Evolutionary conservation across 176 grass and related monocot species (phyloP).

Genomic region (Eragrostis nindensis): DNA sequence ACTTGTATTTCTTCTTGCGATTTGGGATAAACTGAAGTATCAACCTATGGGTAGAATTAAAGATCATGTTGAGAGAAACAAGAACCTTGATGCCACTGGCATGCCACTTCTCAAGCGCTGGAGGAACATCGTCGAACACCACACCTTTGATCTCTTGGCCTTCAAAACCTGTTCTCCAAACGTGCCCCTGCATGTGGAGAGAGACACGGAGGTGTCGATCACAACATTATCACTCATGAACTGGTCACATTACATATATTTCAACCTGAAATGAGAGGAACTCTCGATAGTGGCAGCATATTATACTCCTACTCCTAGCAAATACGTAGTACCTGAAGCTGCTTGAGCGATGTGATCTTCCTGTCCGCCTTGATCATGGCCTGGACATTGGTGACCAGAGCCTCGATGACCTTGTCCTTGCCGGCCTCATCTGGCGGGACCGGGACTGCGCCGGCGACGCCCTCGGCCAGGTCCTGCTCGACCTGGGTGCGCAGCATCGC

Average conservation of each 20-base stretch:
- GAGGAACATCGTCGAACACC: constrained; percentile 78
- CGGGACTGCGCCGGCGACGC: constrained; percentile 52
- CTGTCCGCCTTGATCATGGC: constrained; percentile 90
- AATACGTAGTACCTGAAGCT: constrained; percentile 70
- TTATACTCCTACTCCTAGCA: too few species aligned
- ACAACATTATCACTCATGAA: too few species aligned
- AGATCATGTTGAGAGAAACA: not conserved
- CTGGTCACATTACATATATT: too few species aligned
- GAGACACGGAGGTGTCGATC: too few species aligned
- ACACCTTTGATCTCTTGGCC: constrained; percentile 59
- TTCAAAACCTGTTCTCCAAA: constrained; percentile 85
- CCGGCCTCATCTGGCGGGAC: constrained; percentile 55
- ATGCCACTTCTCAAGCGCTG: constrained; percentile 74
- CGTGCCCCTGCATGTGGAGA: constrained; percentile 48
- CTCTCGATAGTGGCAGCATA: not conserved
- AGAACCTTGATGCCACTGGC: constrained; percentile 59
- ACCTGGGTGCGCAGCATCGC: constrained; percentile 68
- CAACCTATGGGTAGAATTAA: not conserved
- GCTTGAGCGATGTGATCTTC: constrained; percentile 87
- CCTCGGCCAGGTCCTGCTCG: constrained; percentile 65
- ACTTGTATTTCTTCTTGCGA: too few species aligned
- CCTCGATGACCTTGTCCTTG: constrained; percentile 56
- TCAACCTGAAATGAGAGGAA: not conserved
- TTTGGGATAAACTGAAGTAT: not conserved
- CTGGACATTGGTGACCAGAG: constrained; percentile 69